Conservation (phyloP, 2,329 filamentous ascomycete genomes). For the Apiospora rasikravindrae region DNA sequence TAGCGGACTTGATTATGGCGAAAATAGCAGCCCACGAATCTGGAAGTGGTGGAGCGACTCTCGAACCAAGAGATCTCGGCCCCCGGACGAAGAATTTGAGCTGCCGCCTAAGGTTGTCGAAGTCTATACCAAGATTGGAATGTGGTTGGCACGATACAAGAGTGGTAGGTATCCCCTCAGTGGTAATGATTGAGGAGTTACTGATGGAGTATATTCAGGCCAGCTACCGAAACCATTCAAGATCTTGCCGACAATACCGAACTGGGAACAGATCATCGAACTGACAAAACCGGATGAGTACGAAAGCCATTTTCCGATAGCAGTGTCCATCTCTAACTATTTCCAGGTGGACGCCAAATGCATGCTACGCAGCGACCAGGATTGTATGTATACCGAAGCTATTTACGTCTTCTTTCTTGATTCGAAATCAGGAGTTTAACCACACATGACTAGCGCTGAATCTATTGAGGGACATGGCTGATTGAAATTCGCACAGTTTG, state of each 20-base stretch:
- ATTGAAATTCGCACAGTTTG: slow-evolving; percentile 57
- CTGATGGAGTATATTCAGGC: background rate
- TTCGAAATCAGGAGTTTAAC: background rate
- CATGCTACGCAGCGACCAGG: slow-evolving; percentile 85
- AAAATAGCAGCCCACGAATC: slow-evolving; percentile 94
- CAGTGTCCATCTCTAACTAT: background rate
- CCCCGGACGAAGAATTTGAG: slow-evolving; percentile 80
- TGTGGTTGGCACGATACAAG: slow-evolving; percentile 68
- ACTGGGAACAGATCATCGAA: slow-evolving; percentile 87
- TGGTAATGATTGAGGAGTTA: background rate
- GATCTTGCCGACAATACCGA: slow-evolving; percentile 87
- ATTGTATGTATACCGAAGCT: slow-evolving; percentile 48
- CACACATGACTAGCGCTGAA: background rate
- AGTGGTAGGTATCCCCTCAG: slow-evolving; percentile 39
- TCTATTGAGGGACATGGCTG: background rate
- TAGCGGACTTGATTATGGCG: slow-evolving; percentile 90
- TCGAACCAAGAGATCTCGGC: slow-evolving; percentile 52
- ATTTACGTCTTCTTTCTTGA: background rate
- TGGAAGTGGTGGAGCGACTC: slow-evolving; percentile 47
- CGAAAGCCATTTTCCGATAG: background rate
- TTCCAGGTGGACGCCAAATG: slow-evolving; percentile 67
- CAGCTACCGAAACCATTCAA: slow-evolving; percentile 93
- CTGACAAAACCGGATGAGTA: slow-evolving; percentile 76
- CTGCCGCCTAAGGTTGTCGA: slow-evolving; percentile 91
- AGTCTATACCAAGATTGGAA: slow-evolving; percentile 78